Evolutionary conservation across 352 stramenopile species (phyloP).

Genomic region (Globisporangium acanthophoron): DNA sequence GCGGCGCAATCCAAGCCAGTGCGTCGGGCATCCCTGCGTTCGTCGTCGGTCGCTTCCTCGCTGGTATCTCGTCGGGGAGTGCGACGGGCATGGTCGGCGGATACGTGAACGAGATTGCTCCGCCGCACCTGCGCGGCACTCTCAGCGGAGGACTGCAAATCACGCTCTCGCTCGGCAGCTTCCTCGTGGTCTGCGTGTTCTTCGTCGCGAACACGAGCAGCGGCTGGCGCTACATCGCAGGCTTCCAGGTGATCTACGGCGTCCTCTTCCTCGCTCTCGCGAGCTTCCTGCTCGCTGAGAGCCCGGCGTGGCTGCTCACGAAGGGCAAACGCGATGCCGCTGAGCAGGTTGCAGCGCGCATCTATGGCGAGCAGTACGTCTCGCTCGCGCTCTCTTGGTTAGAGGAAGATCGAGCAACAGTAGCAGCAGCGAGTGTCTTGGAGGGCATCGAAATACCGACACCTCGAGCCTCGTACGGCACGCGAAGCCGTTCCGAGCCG

Average conservation of each 20-base stretch:
- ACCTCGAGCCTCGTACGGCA: not conserved
- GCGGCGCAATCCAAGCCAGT: conserved; percentile 22
- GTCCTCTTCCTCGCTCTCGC: conserved; percentile 20
- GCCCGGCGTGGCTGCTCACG: conserved; percentile 30
- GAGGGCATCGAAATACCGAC: not conserved
- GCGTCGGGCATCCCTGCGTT: conserved; percentile 24
- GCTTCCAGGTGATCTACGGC: conserved; percentile 26
- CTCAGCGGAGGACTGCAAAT: conserved; percentile 37
- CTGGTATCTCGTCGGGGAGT: conserved; percentile 30
- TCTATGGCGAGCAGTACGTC: conserved; percentile 29
- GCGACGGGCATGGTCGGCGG: conserved; percentile 21
- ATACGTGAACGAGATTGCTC: conserved; percentile 49
- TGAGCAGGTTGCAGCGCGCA: conserved; percentile 17
- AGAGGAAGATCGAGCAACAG: conserved; percentile 7
- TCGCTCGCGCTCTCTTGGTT: conserved; percentile 21
- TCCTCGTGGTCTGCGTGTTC: conserved; percentile 39
- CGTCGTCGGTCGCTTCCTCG: conserved; percentile 28
- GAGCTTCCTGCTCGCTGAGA: conserved; percentile 28
- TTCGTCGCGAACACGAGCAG: conserved; percentile 44
- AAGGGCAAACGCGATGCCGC: conserved; percentile 28
- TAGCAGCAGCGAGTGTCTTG: not conserved
- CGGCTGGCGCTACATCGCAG: conserved; percentile 40
- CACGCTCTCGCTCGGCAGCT: conserved; percentile 35
- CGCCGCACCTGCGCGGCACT: conserved; percentile 25
- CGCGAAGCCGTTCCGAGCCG: not conserved